phyloP scores from a whole-genome alignment of 495 filamentous ascomycete species.

The Penicillium lividum region DNA sequence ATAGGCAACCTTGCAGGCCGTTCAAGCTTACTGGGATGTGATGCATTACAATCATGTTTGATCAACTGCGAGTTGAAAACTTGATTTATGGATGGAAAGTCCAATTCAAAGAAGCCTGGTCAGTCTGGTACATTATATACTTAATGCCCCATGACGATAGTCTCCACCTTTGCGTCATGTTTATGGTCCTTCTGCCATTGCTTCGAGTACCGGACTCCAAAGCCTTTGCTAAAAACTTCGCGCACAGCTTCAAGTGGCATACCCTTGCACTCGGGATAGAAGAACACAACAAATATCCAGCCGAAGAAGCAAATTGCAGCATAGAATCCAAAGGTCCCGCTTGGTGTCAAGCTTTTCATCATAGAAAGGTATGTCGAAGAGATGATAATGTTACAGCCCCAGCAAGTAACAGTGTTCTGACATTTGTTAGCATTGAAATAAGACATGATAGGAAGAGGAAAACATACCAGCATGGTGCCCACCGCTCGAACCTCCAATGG shows the following conservation, averaged over 20 bases:
- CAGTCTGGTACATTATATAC: not conserved
- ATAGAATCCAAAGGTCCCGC: slow-evolving; percentile 53
- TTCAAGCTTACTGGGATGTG: no score
- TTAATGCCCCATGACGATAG: slow-evolving; percentile 10
- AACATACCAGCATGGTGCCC: slow-evolving; percentile 47
- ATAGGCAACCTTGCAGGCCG: no score
- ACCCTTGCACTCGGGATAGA: slow-evolving; percentile 49
- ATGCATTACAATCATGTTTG: no score
- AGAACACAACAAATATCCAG: slow-evolving; percentile 47
- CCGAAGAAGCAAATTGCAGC: slow-evolving; percentile 49
- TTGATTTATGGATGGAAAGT: no score
- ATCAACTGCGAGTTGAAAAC: no score
- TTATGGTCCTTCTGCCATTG: slow-evolving; percentile 37
- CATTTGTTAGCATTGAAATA: not conserved
- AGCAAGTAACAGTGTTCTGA: slow-evolving; percentile 47
- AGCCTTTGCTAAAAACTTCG: slow-evolving; percentile 45
- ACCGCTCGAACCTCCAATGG: slow-evolving; percentile 52
- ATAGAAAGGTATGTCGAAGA: slow-evolving; percentile 51
- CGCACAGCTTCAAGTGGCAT: slow-evolving; percentile 51
- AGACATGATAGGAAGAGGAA: not conserved
- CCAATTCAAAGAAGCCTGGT: no score
- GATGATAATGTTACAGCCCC: slow-evolving; percentile 53
- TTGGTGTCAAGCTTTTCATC: slow-evolving; percentile 51
- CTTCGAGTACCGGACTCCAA: slow-evolving; percentile 44
- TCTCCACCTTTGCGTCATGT: slow-evolving; percentile 14